Evolutionary conservation across 257 asterid species (phyloP), one percentile per base, ranked within the genome.

Genomic region (Galeopsis tetrahit): DNA sequence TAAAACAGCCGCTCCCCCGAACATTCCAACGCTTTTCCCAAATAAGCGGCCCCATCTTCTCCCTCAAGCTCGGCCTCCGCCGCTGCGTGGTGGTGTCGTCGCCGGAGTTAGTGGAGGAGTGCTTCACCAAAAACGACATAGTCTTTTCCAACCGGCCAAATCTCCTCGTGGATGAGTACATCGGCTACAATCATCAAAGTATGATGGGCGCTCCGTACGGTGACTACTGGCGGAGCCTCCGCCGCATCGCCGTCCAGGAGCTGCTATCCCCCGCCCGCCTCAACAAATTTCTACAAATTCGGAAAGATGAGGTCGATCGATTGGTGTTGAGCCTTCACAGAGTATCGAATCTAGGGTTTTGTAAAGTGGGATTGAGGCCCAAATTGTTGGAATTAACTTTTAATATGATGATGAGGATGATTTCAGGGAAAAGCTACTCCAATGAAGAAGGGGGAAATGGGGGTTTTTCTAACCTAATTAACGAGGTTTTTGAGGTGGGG

Each of bases 81-180:
- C 72, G 69, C 66, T 66, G 52, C 14, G 83, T 82, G 10, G 81
- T 82, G 28, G 70, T 84, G 1, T 75, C 89, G 0, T 82, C 89
- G 0, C 80, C 82, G 0, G 11, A 59, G 1, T 4, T 79, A 2
- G 82, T 58, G 8, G 85, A 73, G 56, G 82, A 84, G 66, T 82
- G 85, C 75, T 84, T 84, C 71, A 70, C 79, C 33, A 66, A 51
- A n/a, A 68, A 78, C 67, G 85, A 82, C 57, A 2, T 53, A 0
- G 40, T 71, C 14, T 65, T 84, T 33, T 67, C 83, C 3, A 82
- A 84, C 42, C 76, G 86, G 11, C 85, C 89, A 0, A 52, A 0
- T 0, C 9, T 4, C 33, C 66, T 76, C 8, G 31, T 60, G 0
- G 79, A 74, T 63, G 42, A 74, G 57, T 69, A 82, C 82, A 35